Evolutionary conservation across 2,329 filamentous ascomycete genomes (phyloP).

Genomic region (Cladosporium oxysporum): DNA sequence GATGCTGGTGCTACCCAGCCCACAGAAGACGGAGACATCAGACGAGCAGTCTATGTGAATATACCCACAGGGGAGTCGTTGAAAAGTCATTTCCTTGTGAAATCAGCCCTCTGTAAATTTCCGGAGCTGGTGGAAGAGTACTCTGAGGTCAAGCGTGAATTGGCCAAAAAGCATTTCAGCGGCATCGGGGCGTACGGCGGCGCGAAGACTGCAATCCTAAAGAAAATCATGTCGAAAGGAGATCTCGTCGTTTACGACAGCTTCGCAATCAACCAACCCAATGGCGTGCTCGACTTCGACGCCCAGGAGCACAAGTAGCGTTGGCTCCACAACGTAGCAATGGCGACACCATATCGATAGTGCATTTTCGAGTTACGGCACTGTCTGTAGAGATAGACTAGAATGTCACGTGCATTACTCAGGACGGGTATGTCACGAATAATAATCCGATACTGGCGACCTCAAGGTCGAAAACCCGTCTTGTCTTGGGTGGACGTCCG

Average conservation of each 20-base stretch:
- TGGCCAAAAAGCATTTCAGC: neutral
- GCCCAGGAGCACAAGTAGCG: neutral
- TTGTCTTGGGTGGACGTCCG: no score
- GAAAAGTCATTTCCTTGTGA: neutral
- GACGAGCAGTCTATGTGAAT: slow-evolving; percentile 8
- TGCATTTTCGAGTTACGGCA: neutral
- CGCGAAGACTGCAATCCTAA: neutral
- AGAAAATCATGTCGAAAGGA: slow-evolving; percentile 3
- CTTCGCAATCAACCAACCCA: neutral
- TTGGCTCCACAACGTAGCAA: neutral
- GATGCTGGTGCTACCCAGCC: slow-evolving; percentile 1
- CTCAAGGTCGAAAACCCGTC: no score
- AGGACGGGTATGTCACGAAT: neutral
- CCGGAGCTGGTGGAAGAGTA: slow-evolving; percentile 2
- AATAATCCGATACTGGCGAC: no score
- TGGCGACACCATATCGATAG: neutral
- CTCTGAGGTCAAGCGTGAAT: neutral
- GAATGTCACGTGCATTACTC: neutral
- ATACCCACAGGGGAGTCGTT: neutral
- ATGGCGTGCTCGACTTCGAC: neutral
- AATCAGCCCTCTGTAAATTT: neutral
- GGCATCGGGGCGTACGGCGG: neutral
- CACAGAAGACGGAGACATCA: slow-evolving; percentile 9
- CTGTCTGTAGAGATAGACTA: neutral
- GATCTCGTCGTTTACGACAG: neutral